phyloP scores from a whole-genome alignment of 1,284 basidiomycete genomes.

The Takashimella koratensis region DNA sequence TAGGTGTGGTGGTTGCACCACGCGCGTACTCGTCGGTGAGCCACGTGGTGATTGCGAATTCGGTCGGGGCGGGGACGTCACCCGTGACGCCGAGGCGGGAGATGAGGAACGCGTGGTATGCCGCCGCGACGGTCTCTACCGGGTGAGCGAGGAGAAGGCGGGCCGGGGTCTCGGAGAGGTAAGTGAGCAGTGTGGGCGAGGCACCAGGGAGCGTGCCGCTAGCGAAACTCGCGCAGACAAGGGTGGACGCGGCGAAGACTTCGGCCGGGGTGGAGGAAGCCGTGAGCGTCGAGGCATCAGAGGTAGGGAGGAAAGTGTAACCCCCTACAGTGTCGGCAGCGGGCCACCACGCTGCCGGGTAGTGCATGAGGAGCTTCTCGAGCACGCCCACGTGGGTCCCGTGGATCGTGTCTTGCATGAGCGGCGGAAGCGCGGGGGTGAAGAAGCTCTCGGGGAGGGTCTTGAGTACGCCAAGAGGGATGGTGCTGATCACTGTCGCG shows the following conservation, averaged over 20 bases:
- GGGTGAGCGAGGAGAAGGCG: slow-evolving; percentile 27
- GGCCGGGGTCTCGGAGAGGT: slow-evolving; percentile 48
- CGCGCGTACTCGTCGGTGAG: slow-evolving; percentile 49
- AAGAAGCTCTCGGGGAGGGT: slow-evolving; percentile 31
- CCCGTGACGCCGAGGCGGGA: slow-evolving; percentile 23
- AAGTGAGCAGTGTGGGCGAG: slow-evolving; percentile 48
- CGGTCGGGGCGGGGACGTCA: slow-evolving; percentile 16
- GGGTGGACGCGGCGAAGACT: slow-evolving; percentile 40
- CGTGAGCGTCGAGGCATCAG: slow-evolving; percentile 4
- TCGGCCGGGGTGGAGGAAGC: slow-evolving; percentile 22
- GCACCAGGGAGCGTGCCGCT: slow-evolving; percentile 32
- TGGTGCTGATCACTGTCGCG: slow-evolving; percentile 45
- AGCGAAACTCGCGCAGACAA: slow-evolving; percentile 47
- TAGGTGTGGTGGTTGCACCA: slow-evolving; percentile 54
- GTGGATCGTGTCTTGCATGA: slow-evolving; percentile 32
- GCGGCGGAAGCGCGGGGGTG: slow-evolving; percentile 37
- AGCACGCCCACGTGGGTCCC: slow-evolving; percentile 50
- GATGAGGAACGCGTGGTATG: slow-evolving; percentile 47
- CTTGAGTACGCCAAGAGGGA: slow-evolving; percentile 51
- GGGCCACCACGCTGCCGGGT: slow-evolving; percentile 53
- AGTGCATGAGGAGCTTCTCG: slow-evolving; percentile 52
- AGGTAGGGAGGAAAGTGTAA: slow-evolving; percentile 49
- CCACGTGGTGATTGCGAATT: slow-evolving; percentile 49
- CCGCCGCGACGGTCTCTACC: slow-evolving; percentile 33
- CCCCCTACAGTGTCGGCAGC: slow-evolving; percentile 37